Base-by-base conservation (phyloP, 176 grass and related monocot species). In the Eleusine indica region DNA sequence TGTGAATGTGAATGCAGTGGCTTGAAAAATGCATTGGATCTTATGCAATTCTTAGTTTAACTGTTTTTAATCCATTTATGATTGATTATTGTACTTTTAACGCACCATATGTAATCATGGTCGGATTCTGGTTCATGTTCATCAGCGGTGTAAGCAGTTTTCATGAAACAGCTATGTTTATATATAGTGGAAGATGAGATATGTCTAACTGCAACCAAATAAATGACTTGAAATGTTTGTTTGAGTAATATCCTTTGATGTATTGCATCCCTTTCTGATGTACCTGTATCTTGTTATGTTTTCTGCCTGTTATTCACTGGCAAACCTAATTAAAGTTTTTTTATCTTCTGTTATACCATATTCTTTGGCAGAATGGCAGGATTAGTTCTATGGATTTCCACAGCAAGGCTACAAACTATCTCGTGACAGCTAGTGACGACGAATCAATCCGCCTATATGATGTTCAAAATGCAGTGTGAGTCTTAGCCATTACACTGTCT, bases 331-430 rank as follows among this genome's bases (percentile, higher is more conserved):
- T 70, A 14, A 42, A 43, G 9, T 74, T 46, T 74, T 80, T 81
- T 77, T 9, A 71, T 64, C 28, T 72, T 51, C 38, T 58, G 42
- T 8, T 83, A 78, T 37, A 21, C 7, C 12, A 16, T 79, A 52
- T 83, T 90, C 14, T 74, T 67, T 77, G 77, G 21, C 87, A 98
- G 96, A 98, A 93, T 83, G 96, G 96, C 65, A 90, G 93, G 85
- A 98, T 98, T 79, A 98, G 91, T 66, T 98, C 96, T 19, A 98
- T 98, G 93, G 96, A 98, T 90, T 98, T 93, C 73, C 93, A 98
- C 81, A 93, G 77, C 70, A 95, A 88, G 77, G 71, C 86, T 39
- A 91, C 87, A 58, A 98, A 88, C 87, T 95, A 93, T 86, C 86
- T 98, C 0, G 96, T 98, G 38, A 98, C 96, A 14, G 96, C 96